Evolutionary conservation across 2,329 filamentous ascomycete genomes (phyloP).

Genomic region (Paraphaeosphaeria sporulosa): DNA sequence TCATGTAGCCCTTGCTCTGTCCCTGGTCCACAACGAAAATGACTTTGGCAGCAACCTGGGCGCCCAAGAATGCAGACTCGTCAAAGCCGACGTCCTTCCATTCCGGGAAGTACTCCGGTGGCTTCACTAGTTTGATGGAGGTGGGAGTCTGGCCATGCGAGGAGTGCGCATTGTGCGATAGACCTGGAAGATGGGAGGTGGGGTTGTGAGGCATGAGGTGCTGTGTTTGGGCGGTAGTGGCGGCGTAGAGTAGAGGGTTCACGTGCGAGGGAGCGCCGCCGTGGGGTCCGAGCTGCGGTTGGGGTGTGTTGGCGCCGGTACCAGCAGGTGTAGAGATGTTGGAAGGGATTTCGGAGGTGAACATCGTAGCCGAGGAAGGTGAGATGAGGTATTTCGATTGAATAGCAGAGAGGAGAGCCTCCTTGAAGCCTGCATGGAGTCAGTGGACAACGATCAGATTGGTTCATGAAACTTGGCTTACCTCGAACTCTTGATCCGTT

Average conservation of each 20-base stretch:
- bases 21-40: slow-evolving; percentile 74
- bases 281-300: slow-evolving; percentile 60
- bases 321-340: slow-evolving; percentile 90
- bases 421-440: slow-evolving; percentile 73
- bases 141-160: slow-evolving; percentile 80
- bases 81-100: slow-evolving; percentile 82
- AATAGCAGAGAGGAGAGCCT: slow-evolving; percentile 83
- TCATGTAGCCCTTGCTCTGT: slow-evolving; percentile 73
- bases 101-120: slow-evolving; percentile 87
- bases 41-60: slow-evolving; percentile 83
- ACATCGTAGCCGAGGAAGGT: slow-evolving; percentile 91
- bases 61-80: slow-evolving; percentile 85
- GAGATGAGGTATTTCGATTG: slow-evolving; percentile 86
- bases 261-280: slow-evolving; percentile 66
- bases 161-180: slow-evolving; percentile 63
- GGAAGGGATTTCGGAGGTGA: slow-evolving; percentile 94
- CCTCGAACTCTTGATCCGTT: slow-evolving; percentile 77
- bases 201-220: slow-evolving; percentile 54
- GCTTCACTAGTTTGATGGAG: slow-evolving; percentile 77
- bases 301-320: slow-evolving; percentile 91
- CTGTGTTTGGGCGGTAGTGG: slow-evolving; percentile 75
- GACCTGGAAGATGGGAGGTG: slow-evolving; percentile 37
- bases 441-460: slow-evolving; percentile 46
- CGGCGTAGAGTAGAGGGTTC: slow-evolving; percentile 90
- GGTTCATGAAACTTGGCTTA: slow-evolving; percentile 35